Percentiles rank a stretch among this genome's conserved stretches.
These are phyloP conservation scores for Glebionis coronaria DNA, from an alignment of 129 eudicot genomes.

Conservation along the genomic window DNA sequence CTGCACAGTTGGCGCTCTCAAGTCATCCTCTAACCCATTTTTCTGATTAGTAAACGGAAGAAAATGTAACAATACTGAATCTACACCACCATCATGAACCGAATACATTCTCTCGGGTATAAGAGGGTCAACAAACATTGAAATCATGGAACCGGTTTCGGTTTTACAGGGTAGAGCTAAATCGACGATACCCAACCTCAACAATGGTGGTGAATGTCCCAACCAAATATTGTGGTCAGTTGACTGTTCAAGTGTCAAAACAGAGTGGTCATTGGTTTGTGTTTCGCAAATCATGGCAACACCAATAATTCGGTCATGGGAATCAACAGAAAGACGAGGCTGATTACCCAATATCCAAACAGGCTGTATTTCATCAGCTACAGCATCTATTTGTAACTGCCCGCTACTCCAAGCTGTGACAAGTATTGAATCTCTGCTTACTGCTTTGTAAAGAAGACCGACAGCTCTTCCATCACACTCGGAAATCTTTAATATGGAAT, in stretches of 20 bases:
- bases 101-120: conserved; percentile 71
- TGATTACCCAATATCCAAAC: conserved; percentile 66
- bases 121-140: conserved; percentile 74
- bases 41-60: conserved; percentile 87
- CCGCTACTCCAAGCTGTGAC: conserved; percentile 90
- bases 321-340: conserved; percentile 70
- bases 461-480: conserved; percentile 83
- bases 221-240: conserved; percentile 57
- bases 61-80: conserved; percentile 84
- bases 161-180: conserved; percentile 62
- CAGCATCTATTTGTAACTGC: conserved; percentile 85
- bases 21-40: conserved; percentile 56
- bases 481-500: conserved; percentile 39
- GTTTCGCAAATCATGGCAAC: conserved; percentile 95
- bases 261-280: conserved; percentile 28
- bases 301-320: conserved; percentile 56
- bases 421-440: conserved; percentile 82
- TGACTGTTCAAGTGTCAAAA: conserved; percentile 49
- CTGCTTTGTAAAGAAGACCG: conserved; percentile 67
- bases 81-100: conserved; percentile 84
- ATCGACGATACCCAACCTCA: conserved; percentile 82
- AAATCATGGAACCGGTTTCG: conserved; percentile 38
- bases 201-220: conserved; percentile 82
- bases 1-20: conserved; percentile 71
- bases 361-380: conserved; percentile 94